Conservation (phyloP, 108 stramenopile species). For the Cylindrotheca closterium region DNA sequence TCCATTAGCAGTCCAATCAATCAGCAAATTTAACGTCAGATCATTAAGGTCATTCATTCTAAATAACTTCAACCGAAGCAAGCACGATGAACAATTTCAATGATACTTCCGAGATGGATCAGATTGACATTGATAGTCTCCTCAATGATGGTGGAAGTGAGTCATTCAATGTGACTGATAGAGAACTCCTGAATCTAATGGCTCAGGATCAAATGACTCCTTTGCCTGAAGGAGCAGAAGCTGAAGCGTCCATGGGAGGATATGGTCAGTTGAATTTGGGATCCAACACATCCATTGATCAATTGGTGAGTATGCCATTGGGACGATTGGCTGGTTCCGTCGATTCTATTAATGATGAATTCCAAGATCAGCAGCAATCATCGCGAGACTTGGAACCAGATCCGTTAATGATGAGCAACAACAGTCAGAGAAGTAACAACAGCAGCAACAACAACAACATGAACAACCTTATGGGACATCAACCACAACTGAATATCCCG, state of each 20-base stretch:
- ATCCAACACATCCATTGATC: constrained; percentile 10
- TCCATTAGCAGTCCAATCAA: no score
- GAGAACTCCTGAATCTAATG: constrained; percentile 9
- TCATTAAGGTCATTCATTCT: no score
- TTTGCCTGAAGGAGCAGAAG: background rate
- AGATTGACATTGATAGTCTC: constrained; percentile 1
- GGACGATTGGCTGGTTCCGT: constrained; percentile 6
- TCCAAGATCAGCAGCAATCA: constrained; percentile 1
- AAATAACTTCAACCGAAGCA: no score
- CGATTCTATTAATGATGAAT: background rate
- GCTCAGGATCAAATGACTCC: constrained; percentile 8
- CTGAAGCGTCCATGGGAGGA: background rate
- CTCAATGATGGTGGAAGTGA: background rate
- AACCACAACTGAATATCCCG: no score
- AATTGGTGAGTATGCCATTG: constrained; percentile 12
- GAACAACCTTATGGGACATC: background rate
- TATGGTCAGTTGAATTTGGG: background rate
- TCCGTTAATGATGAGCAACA: constrained; percentile 2
- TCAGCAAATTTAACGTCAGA: no score
- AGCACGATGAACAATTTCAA: no score
- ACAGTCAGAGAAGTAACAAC: constrained; percentile 11
- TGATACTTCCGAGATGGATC: constrained; percentile 4
- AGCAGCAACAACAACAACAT: constrained; percentile 15
- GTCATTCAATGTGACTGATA: constrained; percentile 1
- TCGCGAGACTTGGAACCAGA: constrained; percentile 1